These are phyloP conservation scores for Scleroderma bovista DNA, from an alignment of 768 basidiomycete genomes.

Conservation along the genomic window DNA sequence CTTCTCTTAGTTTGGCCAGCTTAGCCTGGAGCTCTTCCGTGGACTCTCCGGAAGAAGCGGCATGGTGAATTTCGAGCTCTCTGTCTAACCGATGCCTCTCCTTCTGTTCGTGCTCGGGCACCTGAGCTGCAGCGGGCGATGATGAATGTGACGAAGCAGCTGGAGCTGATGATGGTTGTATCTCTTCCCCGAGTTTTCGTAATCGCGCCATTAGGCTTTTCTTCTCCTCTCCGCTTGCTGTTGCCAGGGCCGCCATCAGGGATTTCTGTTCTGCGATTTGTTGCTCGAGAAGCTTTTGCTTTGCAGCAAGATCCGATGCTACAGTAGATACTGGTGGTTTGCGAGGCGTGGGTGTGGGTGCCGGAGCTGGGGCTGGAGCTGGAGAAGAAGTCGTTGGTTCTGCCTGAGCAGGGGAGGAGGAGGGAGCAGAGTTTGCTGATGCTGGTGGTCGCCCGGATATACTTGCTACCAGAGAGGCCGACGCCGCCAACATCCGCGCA, in stretches of 20 bases:
- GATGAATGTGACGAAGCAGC: constrained; percentile 20
- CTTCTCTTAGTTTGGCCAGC: constrained; percentile 70
- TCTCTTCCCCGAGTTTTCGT: constrained; percentile 73
- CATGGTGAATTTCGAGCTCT: constrained; percentile 67
- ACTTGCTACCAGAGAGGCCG: constrained; percentile 69
- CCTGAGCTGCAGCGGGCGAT: constrained; percentile 21
- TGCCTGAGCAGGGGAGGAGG: constrained; percentile 1
- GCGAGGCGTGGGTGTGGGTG: constrained; percentile 14
- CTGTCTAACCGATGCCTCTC: constrained; percentile 71
- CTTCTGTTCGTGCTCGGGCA: constrained; percentile 45
- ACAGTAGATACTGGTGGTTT: constrained; percentile 35
- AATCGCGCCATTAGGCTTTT: constrained; percentile 72
- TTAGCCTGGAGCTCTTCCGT: constrained; percentile 71
- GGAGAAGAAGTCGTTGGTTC: constrained; percentile 46
- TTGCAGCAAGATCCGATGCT: constrained; percentile 56
- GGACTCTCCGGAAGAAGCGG: constrained; percentile 39
- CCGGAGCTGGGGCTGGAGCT: constrained; percentile 18
- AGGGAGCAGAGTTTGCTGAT: constrained; percentile 13
- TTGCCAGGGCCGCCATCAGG: constrained; percentile 64
- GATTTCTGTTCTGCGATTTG: constrained; percentile 87
- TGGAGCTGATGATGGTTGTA: constrained; percentile 43
- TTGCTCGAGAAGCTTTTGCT: constrained; percentile 71
- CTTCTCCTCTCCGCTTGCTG: constrained; percentile 67
- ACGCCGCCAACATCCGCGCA: constrained; percentile 72
- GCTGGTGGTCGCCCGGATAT: constrained; percentile 35